A percentile compares a stretch with the other conserved stretches of the same genome.
These are phyloP conservation scores for Phytopythium delawarense DNA, from an alignment of 352 stramenopile species.

Conservation along the genomic window DNA sequence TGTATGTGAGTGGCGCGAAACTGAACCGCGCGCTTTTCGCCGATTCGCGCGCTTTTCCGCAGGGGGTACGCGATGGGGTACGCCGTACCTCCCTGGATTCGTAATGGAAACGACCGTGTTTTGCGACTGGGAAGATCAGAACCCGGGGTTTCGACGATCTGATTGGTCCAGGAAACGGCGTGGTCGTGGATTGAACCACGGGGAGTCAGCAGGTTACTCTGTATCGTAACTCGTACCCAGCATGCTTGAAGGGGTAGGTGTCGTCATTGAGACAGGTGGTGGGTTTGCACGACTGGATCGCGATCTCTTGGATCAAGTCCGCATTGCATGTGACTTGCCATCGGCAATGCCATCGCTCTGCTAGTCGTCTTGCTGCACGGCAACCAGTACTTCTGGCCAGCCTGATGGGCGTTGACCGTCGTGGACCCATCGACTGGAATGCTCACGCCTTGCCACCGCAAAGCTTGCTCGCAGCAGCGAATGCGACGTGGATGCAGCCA, in stretches of 20 bases:
- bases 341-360: too few species aligned
- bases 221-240: neutral
- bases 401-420: too few species aligned
- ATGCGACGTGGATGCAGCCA: too few species aligned
- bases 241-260: neutral
- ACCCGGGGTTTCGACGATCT: neutral
- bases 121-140: neutral
- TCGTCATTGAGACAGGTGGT: neutral
- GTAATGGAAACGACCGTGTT: neutral
- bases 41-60: neutral
- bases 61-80: neutral
- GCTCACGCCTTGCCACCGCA: too few species aligned
- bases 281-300: neutral
- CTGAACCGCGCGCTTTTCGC: slow-evolving; percentile 1
- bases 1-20: neutral
- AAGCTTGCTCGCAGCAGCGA: too few species aligned
- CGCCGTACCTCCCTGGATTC: neutral
- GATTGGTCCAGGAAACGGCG: neutral
- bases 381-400: too few species aligned
- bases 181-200: neutral
- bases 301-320: too few species aligned
- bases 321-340: too few species aligned
- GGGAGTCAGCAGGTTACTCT: too few species aligned
- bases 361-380: too few species aligned
- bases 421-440: too few species aligned